These are phyloP conservation scores for Trichoderma arundinaceum DNA, from an alignment of 2,329 filamentous ascomycete species.

Conservation along the genomic window DNA sequence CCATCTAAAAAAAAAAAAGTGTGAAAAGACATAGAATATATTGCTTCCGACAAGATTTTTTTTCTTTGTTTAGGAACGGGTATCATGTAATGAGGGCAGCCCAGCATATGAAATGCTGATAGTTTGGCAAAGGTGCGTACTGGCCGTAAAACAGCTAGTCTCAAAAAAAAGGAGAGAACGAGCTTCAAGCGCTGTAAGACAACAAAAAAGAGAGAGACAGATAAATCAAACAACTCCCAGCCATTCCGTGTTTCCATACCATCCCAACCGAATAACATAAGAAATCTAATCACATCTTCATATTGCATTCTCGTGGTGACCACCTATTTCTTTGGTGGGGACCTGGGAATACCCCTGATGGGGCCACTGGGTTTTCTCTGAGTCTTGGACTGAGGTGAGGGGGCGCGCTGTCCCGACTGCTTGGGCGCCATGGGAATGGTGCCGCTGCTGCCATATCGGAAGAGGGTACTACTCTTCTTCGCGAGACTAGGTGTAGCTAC, in stretches of 20 bases:
- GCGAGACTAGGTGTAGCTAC: slow-evolving; percentile 43
- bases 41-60: slow-evolving; percentile 17
- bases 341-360: background rate
- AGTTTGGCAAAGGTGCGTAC: slow-evolving; percentile 9
- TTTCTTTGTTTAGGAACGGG: slow-evolving; percentile 33
- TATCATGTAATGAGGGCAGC: slow-evolving; percentile 36
- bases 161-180: slow-evolving; percentile 13
- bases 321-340: slow-evolving; percentile 18
- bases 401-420: background rate
- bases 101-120: slow-evolving; percentile 26
- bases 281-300: slow-evolving; percentile 12
- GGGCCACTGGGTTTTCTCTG: slow-evolving; percentile 17
- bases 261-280: slow-evolving; percentile 2
- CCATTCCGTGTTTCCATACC: slow-evolving; percentile 13
- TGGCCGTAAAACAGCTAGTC: slow-evolving; percentile 32
- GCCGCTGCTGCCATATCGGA: slow-evolving; percentile 50
- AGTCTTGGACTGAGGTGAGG: slow-evolving; percentile 19
- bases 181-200: slow-evolving; percentile 10
- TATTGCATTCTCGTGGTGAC: background rate
- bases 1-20: slow-evolving; percentile 1
- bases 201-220: slow-evolving; percentile 4
- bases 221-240: slow-evolving; percentile 16
- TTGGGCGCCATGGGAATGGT: slow-evolving; percentile 54
- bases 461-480: slow-evolving; percentile 45
- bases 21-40: background rate